Base-by-base conservation (phyloP, 2,329 filamentous ascomycete genomes). In the Alternaria sp. region DNA sequence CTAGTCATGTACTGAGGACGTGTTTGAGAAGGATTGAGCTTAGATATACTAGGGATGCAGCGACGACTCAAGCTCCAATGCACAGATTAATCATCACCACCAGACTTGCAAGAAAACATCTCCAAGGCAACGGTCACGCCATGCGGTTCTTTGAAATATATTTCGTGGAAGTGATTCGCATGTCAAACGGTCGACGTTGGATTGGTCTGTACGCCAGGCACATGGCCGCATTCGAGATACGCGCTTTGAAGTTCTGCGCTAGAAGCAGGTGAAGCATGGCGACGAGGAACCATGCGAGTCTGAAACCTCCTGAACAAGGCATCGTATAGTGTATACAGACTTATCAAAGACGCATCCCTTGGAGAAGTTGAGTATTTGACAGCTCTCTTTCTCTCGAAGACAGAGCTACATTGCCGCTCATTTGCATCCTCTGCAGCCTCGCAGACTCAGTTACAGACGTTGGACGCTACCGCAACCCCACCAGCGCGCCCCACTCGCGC, bases 401-500 rank as follows among this genome's bases (percentile, higher is more conserved):
- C 46, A 15, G n/a, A 26, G 46, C 28, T 44, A 14, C 30, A 4
- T 37, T n/a, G 20, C 33, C 20, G 8, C 21, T 10, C 30, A 5
- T 25, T 49, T 57, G 55, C 58, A 41, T 55, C 37, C 26, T 49
- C 56, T 51, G 64, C 66, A 55, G 60, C 60, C 60, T 64, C 68
- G 68, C 65, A 69, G 63, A 64, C 60, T 65, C 63, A 66, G 60
- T 69, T 61, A 65, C 33, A 53, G 30, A 53, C 49, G 53, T 18
- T 55, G 43, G 50, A 64, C 63, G 68, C 70, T 60, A 69, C 69
- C 60, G 60, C 55, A 51, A 58, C 67, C 63, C 67, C 66, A 69
- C 68, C 66, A 72, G 69, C 64, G 64, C 71, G 70, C 70, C 71
- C 72, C 72, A 67, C 73, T 70, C 69, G 63, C 58, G n/a, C 37